Evolutionary conservation across 192 early-diverging fungal species (phyloP).

Genomic region (Blastocladiella britannica): DNA sequence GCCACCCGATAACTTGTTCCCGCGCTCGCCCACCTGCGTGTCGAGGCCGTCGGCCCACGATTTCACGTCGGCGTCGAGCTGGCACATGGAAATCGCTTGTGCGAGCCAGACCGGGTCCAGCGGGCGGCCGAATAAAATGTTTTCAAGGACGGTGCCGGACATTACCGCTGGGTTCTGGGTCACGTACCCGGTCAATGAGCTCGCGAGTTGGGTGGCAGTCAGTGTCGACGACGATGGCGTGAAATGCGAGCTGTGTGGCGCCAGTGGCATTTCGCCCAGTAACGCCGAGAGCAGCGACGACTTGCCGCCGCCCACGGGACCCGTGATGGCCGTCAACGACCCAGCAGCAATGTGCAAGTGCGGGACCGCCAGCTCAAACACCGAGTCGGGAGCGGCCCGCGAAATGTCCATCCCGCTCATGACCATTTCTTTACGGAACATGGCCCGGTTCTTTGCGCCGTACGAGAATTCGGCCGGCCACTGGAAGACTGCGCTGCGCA

Average conservation of each 20-base stretch:
- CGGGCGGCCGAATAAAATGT: conserved; percentile 41
- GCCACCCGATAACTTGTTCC: conserved; percentile 37
- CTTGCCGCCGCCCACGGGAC: conserved; percentile 12
- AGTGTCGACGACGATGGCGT: background rate
- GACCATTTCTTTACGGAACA: too few species aligned
- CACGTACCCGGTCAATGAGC: conserved; percentile 26
- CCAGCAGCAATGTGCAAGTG: background rate
- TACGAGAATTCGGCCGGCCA: too few species aligned
- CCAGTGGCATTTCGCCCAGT: conserved; percentile 15
- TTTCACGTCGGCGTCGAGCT: conserved; percentile 28
- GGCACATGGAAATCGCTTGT: conserved; percentile 29
- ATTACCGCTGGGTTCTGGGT: conserved; percentile 47
- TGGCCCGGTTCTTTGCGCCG: too few species aligned
- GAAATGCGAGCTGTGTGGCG: conserved; percentile 1
- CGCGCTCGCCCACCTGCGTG: conserved; percentile 42
- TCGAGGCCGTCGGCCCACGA: conserved; percentile 29
- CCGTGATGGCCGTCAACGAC: conserved; percentile 18
- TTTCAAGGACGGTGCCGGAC: conserved; percentile 39
- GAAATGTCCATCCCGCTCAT: too few species aligned
- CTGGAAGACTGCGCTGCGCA: too few species aligned
- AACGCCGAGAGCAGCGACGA: conserved; percentile 10
- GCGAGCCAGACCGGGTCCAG: conserved; percentile 30
- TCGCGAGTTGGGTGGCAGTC: too few species aligned
- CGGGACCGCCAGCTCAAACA: background rate
- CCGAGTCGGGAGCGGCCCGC: too few species aligned